phyloP scores from a whole-genome alignment of 1,284 basidiomycete species.

The Schizophyllum amplum region DNA sequence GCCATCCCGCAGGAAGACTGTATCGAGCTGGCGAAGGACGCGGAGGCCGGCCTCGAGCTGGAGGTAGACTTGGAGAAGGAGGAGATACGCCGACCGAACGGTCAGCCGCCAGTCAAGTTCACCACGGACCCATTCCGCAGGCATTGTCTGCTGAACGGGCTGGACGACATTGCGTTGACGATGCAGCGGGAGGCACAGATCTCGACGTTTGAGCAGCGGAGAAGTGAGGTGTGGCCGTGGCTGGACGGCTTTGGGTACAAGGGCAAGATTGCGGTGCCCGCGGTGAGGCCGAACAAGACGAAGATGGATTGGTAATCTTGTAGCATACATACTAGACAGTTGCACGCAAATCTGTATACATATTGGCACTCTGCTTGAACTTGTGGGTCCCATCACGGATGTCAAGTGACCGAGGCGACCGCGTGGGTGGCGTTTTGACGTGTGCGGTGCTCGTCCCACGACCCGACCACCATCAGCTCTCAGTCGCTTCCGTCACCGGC shows the following conservation, averaged over 20 bases:
- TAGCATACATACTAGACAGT: not conserved
- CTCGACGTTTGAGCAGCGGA: constrained; percentile 66
- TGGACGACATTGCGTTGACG: constrained; percentile 92
- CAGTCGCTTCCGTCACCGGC: not conserved
- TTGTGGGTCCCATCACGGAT: too few species aligned
- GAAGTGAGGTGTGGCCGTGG: constrained; percentile 84
- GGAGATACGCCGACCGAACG: constrained; percentile 73
- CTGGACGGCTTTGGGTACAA: constrained; percentile 89
- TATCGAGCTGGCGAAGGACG: constrained; percentile 71
- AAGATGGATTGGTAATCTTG: constrained; percentile 72
- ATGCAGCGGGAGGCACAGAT: constrained; percentile 71
- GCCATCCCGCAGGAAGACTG: constrained; percentile 74
- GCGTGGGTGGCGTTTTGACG: too few species aligned
- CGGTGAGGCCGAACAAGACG: constrained; percentile 36
- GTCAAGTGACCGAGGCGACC: too few species aligned
- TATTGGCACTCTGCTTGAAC: too few species aligned
- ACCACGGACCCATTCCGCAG: constrained; percentile 82
- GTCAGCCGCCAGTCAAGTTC: constrained; percentile 69
- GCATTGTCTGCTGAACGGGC: constrained; percentile 87
- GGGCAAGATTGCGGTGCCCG: constrained; percentile 59
- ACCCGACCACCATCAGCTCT: too few species aligned
- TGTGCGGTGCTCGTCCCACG: too few species aligned
- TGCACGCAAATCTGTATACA: not conserved
- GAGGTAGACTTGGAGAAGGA: constrained; percentile 88
- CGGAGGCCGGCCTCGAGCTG: constrained; percentile 71